Evolutionary conservation across 2,329 filamentous ascomycete genomes (phyloP), one percentile per base, ranked within the genome.

Genomic region (Malbranchea cinnamomea): DNA sequence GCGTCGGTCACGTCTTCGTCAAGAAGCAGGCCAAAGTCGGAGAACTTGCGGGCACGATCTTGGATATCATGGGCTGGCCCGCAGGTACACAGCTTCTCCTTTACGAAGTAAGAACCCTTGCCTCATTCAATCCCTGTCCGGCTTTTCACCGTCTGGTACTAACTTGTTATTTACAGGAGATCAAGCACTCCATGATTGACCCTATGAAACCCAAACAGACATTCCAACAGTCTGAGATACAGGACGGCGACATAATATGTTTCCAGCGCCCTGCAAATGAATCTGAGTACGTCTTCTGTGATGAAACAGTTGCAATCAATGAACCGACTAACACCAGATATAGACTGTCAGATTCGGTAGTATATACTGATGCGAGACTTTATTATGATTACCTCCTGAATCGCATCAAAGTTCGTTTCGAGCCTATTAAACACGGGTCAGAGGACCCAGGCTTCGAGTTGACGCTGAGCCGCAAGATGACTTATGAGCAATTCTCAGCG

Each of bases 101-200:
- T 13, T 95, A 76, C 60, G 89, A 98, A 59, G 68, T 71, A 56
- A 38, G 59, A 39, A 27, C 10, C 18, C 3, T 9, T 12, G 5
- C 33, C 7, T 11, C 17, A 12, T 17, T 15, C 26, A 6, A 28
- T 28, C 5, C 6, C 13, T 22, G n/a, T 4, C 21, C 2, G 2
- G 21, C 20, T 12, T 21, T 29, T 15, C 25, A 19, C 19, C 10
- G 27, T 16, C 6, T 20, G 6, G 9, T 24, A 30, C 30, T 35
- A 46, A 48, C 44, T 49, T 26, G 21, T 7, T 14, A 6, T 32
- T 7, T 28, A 15, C 35, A 71, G 67, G 89, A 98, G 61, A 95
- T 98, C 57, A 98, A 95, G 57, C 84, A 85, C 30, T 81, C 74
- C 36, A 95, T 95, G 85, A 93, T 98, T 41, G 91, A 98, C 49